Evolutionary conservation across 139 green algal genomes (phyloP), one percentile per base, ranked within the genome.

Genomic region (Tetradesmus lagerheimii): DNA sequence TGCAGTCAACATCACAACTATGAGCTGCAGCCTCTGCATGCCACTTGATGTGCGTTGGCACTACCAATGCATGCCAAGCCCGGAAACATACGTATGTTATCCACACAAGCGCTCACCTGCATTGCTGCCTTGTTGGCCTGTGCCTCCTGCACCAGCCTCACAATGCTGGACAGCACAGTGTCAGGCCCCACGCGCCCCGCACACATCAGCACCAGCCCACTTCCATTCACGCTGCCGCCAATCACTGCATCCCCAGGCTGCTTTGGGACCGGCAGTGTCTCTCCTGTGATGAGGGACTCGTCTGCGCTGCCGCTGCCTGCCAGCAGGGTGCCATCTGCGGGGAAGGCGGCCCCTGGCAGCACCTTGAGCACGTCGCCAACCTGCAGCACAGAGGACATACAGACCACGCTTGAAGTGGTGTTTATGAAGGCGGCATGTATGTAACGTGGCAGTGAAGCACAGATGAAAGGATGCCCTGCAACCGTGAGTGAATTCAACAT

Each of bases 41-140:
- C n/a, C n/a, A n/a, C n/a, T n/a, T n/a, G n/a, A n/a, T n/a, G n/a
- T n/a, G n/a, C n/a, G n/a, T n/a, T n/a, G n/a, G n/a, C n/a, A n/a
- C n/a, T n/a, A n/a, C 5, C 8, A 18, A 16, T 62, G 47, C 47
- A 62, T 62, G 47, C 8, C 8, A n/a, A n/a, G n/a, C n/a, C n/a
- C n/a, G n/a, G n/a, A n/a, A n/a, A n/a, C n/a, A n/a, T n/a, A n/a
- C 50, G 50, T 14, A 64, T 25, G 3, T 27, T 20, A n/a, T n/a
- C n/a, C n/a, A 4, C 57, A 31, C 57, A n/a, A 4, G 12, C 57
- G 47, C 87, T 74, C 12, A 90, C 93, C 92, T 99, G 97, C 76
- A 99, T 97, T 39, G 98, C 98, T 15, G 98, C 98, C 93, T 99
- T 99, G 92, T 89, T 93, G 83, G 98, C 94, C 93, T 99, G 98